These are phyloP conservation scores for Reticulascus tulasneorum DNA, from an alignment of 2,329 filamentous ascomycete genomes.

Conservation along the genomic window DNA sequence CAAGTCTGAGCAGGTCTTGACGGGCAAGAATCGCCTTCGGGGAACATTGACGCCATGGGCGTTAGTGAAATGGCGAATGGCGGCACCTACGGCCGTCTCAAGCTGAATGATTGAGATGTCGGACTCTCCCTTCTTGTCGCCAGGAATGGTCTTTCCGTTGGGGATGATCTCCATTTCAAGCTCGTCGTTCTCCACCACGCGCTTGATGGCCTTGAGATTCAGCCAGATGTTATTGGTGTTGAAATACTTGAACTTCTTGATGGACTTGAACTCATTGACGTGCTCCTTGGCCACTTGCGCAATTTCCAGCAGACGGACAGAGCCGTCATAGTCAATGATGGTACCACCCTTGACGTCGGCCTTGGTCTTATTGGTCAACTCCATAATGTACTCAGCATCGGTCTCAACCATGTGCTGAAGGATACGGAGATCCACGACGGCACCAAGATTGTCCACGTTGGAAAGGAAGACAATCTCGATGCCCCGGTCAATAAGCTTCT, in stretches of 20 bases:
- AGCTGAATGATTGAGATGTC: conserved; percentile 97
- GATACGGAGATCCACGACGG: conserved; percentile 95
- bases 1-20: conserved; percentile 99
- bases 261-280: conserved; percentile 99
- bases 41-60: conserved; percentile 99
- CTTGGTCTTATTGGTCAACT: conserved; percentile 99
- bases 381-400: conserved; percentile 98
- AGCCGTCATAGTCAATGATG: conserved; percentile 98
- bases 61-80: conserved; percentile 98
- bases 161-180: conserved; percentile 99
- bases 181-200: conserved; percentile 96
- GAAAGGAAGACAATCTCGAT: conserved; percentile 98
- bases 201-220: conserved; percentile 96
- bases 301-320: conserved; percentile 94
- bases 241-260: conserved; percentile 99
- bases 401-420: conserved; percentile 99
- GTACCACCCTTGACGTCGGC: conserved; percentile 99
- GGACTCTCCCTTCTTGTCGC: conserved; percentile 99
- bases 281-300: conserved; percentile 99
- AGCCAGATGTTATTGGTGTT: conserved; percentile 99
- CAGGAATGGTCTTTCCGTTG: conserved; percentile 97
- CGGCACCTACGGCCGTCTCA: conserved; percentile 96
- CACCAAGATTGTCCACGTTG: conserved; percentile 98
- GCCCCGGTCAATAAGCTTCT: conserved; percentile 90
- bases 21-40: conserved; percentile 93